Base-by-base conservation (phyloP, 768 basidiomycete genomes). In the Collybiopsis luxurians region DNA sequence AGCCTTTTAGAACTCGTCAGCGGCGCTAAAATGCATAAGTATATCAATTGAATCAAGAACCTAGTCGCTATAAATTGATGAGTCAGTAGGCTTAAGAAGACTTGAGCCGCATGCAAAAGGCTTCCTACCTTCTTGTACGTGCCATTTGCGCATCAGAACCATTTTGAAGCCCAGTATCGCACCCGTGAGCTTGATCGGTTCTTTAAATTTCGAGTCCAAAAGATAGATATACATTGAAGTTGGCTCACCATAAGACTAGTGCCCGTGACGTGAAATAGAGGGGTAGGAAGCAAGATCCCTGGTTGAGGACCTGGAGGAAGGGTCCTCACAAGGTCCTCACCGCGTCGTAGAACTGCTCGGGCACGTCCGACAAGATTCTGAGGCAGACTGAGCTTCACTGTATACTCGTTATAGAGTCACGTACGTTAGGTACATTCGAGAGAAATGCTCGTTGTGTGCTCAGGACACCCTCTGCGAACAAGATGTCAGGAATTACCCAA, bases 371-470 rank as follows among this genome's bases (percentile, higher is more conserved):
- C 53, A 3, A 54, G 39, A 43, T 28, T 45, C 53, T 54, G 40
- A n/a, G 17, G 0, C 24, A 24, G 17, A 15, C 17, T 43, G 10
- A 45, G 27, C 15, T 1, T 0, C 23, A 31, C 2, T 34, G 6
- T 10, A 12, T 17, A 44, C 5, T 11, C n/a, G 34, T 26, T 0
- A 42, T n/a, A 53, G 13, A n/a, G 11, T 10, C 4, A 48, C 70
- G 39, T 60, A 78, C 78, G 60, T 80, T 81, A n/a, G 73, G 65
- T 1, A 74, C 44, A 61, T 82, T 82, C 0, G 79, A 75, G 39
- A 83, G 61, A 58, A 72, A 79, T 61, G 72, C 72, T 21, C 83
- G 71, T 43, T 84, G 79, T 2, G 80, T 80, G 44, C 75, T 76
- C 42, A 82, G 63, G 9, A 85, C 83, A 17, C 81, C 83, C 60